These are phyloP conservation scores for Scenedesmus sp. DNA, from an alignment of 163 green algal species.

Conservation along the genomic window DNA sequence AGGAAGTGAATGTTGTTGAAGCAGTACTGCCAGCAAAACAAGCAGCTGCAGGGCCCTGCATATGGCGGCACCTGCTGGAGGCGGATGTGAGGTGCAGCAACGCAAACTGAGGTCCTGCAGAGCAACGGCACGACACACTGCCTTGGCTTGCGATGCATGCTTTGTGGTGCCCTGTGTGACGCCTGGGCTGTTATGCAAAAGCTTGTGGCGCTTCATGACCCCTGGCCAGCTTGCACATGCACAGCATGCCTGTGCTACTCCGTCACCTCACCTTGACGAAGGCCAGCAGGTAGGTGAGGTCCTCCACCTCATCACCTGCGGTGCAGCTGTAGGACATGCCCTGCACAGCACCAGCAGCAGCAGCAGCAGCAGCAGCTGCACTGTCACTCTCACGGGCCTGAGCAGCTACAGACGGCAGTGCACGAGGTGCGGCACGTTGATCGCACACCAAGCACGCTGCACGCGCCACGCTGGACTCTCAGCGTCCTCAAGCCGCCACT, in stretches of 20 bases:
- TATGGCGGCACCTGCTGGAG: too few relatives aligned
- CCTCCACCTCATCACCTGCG: constrained; percentile 96
- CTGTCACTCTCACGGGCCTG: background rate
- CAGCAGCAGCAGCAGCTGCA: background rate
- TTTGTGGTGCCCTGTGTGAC: background rate
- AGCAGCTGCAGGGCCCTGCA: too few relatives aligned
- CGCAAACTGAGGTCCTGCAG: too few relatives aligned
- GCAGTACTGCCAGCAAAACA: too few relatives aligned
- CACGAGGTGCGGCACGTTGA: too few relatives aligned
- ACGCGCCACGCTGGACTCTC: background rate
- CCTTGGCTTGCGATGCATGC: background rate
- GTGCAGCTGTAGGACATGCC: constrained; percentile 81
- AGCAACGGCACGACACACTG: too few relatives aligned
- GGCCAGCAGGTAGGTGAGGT: constrained; percentile 87
- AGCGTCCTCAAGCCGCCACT: background rate
- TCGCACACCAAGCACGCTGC: background rate
- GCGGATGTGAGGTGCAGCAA: too few relatives aligned
- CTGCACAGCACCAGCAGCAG: constrained; percentile 53
- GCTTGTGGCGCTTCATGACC: background rate
- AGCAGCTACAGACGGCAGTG: too few relatives aligned
- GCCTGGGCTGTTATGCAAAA: background rate
- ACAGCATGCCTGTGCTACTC: background rate
- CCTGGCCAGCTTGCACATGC: background rate
- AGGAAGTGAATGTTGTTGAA: background rate
- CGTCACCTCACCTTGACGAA: constrained; percentile 70